These are phyloP conservation scores for Alternaria postmessia DNA, from an alignment of 2,329 filamentous ascomycete genomes.

Conservation along the genomic window DNA sequence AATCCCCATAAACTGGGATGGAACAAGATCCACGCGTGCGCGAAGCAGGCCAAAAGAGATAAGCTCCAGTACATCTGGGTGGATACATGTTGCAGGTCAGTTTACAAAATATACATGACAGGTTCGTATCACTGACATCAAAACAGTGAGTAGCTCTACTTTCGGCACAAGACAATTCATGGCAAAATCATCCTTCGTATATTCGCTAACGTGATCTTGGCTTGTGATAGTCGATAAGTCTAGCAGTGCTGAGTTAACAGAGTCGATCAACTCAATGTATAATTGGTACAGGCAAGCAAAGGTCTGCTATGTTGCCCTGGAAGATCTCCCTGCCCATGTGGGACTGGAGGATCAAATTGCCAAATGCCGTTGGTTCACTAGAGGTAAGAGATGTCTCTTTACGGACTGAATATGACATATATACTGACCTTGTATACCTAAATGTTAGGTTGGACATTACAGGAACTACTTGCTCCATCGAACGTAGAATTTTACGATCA, in stretches of 20 bases:
- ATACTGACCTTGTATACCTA: no score
- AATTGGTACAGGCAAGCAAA: constrained; percentile 19
- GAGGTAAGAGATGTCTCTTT: not conserved
- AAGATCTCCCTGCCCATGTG: not conserved
- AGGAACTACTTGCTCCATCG: constrained; percentile 23
- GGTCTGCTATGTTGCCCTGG: constrained; percentile 23
- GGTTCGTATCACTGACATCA: no score
- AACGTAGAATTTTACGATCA: constrained; percentile 11
- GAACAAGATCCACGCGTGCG: constrained; percentile 23
- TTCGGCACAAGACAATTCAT: no score
- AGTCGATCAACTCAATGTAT: constrained; percentile 30
- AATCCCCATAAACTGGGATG: constrained; percentile 8
- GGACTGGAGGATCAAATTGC: no score
- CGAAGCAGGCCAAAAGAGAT: constrained; percentile 17
- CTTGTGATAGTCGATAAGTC: constrained; percentile 18
- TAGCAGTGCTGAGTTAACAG: constrained; percentile 14
- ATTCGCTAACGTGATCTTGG: no score
- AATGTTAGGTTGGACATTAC: constrained; percentile 21
- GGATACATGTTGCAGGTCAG: constrained; percentile 26
- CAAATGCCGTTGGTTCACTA: constrained; percentile 25
- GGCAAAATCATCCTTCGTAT: no score
- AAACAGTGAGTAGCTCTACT: no score
- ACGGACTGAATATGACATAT: no score
- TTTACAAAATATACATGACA: no score
- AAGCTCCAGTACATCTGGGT: constrained; percentile 23